phyloP scores from a whole-genome alignment of 805 yeast genomes.

The Yamadazyma takamatsuzukensis region DNA sequence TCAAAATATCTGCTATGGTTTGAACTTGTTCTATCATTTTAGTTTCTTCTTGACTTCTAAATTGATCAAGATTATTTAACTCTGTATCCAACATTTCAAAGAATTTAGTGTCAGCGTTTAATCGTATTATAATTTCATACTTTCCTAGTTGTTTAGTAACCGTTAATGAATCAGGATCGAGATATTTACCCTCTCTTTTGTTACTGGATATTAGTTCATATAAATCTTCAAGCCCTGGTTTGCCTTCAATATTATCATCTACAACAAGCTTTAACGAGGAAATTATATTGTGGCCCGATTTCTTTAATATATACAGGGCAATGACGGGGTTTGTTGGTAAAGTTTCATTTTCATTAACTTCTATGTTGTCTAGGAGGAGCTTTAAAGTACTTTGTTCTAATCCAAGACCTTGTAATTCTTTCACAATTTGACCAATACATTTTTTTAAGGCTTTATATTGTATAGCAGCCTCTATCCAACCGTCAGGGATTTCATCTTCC shows the following conservation, averaged over 20 bases:
- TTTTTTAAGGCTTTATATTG: conserved; percentile 71
- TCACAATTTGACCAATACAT: conserved; percentile 59
- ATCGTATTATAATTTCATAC: conserved; percentile 38
- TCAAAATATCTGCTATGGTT: conserved; percentile 35
- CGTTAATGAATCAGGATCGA: background rate
- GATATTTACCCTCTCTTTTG: background rate
- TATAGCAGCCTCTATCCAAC: conserved; percentile 66
- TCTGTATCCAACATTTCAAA: conserved; percentile 57
- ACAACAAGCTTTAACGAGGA: conserved; percentile 39
- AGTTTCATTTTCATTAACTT: conserved; percentile 30
- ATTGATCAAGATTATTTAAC: conserved; percentile 44
- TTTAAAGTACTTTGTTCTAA: conserved; percentile 44
- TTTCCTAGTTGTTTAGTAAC: conserved; percentile 15
- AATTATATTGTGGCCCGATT: conserved; percentile 23
- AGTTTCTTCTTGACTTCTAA: conserved; percentile 41
- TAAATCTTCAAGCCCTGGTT: conserved; percentile 28
- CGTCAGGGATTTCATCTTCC: conserved; percentile 59
- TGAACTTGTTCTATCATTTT: conserved; percentile 42
- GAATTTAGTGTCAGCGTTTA: conserved; percentile 56
- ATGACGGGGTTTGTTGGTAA: conserved; percentile 35
- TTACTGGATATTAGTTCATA: conserved; percentile 11
- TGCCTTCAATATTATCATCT: conserved; percentile 21
- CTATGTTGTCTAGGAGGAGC: conserved; percentile 31
- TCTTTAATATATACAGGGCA: conserved; percentile 40
- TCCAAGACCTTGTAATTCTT: conserved; percentile 59